Evolutionary conservation across 495 filamentous ascomycete genomes (phyloP).

Genomic region (Talaromyces stipitatus): DNA sequence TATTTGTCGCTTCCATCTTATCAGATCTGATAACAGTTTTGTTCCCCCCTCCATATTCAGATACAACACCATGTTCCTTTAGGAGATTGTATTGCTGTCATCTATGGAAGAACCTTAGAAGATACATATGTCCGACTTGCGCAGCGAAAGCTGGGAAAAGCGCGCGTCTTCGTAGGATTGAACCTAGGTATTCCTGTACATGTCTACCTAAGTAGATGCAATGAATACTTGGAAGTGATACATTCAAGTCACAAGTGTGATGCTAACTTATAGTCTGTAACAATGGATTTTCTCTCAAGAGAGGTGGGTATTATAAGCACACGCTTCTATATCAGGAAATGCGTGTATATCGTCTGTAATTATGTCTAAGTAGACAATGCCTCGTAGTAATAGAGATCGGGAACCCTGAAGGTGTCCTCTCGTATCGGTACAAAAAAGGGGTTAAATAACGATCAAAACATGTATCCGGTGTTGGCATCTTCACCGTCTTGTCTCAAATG

Average conservation of each 20-base stretch:
- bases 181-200: too few relatives aligned
- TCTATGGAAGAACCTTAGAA: too few relatives aligned
- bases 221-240: neutral
- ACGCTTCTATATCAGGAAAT: neutral
- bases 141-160: too few relatives aligned
- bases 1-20: neutral
- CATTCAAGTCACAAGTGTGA: neutral
- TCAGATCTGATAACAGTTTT: neutral
- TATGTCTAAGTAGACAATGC: neutral
- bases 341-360: too few relatives aligned
- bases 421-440: neutral
- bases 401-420: neutral
- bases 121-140: too few relatives aligned
- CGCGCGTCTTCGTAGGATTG: too few relatives aligned
- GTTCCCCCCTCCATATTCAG: neutral
- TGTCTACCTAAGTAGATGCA: neutral
- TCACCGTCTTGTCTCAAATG: conserved; percentile 56
- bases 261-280: neutral
- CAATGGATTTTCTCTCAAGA: neutral
- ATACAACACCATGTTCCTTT: too few relatives aligned
- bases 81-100: too few relatives aligned
- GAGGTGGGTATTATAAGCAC: neutral
- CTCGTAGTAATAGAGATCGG: neutral
- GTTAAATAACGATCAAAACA: neutral
- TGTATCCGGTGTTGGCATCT: neutral